A percentile compares a stretch with the other conserved stretches of the same genome.
Conservation (phyloP, 2,329 filamentous ascomycete genomes). For the Cladosporium cucumerinum region DNA sequence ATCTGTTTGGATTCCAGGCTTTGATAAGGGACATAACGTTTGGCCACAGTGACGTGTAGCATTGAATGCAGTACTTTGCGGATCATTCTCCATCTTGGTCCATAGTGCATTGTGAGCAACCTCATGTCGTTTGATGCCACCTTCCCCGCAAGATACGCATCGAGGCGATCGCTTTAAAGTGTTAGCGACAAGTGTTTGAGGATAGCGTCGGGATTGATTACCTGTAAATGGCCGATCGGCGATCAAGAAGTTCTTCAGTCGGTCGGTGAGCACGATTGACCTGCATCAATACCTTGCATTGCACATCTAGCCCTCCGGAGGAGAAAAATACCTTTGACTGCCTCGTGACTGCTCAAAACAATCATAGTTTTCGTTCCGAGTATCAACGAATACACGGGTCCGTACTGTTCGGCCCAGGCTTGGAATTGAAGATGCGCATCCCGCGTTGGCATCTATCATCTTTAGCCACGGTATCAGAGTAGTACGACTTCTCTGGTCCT, state of each 20-base stretch:
- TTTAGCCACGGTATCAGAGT: constrained; percentile 17
- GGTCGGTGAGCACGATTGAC: not conserved
- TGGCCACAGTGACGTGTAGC: constrained; percentile 45
- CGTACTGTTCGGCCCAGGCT: constrained; percentile 21
- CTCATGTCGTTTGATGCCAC: constrained; percentile 15
- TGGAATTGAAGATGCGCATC: constrained; percentile 22
- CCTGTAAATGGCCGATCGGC: constrained; percentile 21
- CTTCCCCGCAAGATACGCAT: constrained; percentile 13
- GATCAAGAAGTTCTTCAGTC: constrained; percentile 32
- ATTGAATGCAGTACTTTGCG: constrained; percentile 43
- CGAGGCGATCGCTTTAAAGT: constrained; percentile 8
- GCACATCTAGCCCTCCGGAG: not conserved
- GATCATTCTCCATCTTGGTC: constrained; percentile 34
- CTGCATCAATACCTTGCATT: not conserved
- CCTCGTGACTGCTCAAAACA: constrained; percentile 43
- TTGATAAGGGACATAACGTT: constrained; percentile 52
- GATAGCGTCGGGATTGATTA: not conserved
- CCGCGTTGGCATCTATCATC: constrained; percentile 37
- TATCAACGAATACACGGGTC: constrained; percentile 39
- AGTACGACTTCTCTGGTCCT: constrained; percentile 22
- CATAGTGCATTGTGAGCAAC: constrained; percentile 21
- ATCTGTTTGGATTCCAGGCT: constrained; percentile 54
- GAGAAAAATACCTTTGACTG: constrained; percentile 36
- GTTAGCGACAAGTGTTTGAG: not conserved
- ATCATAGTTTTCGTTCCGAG: constrained; percentile 46